These are phyloP conservation scores for Thymus quinquecostatus DNA, from an alignment of 257 asterid species.

Conservation along the genomic window DNA sequence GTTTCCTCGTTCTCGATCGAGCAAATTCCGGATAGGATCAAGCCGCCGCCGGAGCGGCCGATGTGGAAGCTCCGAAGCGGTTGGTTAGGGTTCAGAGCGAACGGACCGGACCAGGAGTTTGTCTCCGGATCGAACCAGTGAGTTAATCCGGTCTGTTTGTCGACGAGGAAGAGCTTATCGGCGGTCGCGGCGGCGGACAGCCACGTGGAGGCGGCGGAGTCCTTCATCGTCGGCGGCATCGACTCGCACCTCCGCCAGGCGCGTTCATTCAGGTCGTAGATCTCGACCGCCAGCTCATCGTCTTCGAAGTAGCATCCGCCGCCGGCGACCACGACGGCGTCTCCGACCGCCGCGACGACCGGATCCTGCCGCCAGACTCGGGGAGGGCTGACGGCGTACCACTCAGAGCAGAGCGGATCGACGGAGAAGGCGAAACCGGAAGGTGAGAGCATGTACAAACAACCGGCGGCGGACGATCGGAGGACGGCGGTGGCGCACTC, in stretches of 20 bases:
- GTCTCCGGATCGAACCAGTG: constrained; percentile 57
- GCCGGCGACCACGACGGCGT: constrained; percentile 61
- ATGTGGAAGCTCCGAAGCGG: constrained; percentile 40
- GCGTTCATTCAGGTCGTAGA: constrained; percentile 37
- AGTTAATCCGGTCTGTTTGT: constrained; percentile 53
- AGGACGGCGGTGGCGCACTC: constrained; percentile 40
- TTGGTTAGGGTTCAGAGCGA: constrained; percentile 37
- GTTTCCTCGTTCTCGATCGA: constrained; percentile 26
- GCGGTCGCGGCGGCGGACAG: constrained; percentile 50
- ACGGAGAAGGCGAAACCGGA: constrained; percentile 55
- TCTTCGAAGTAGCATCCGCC: constrained; percentile 74
- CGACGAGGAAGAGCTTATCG: constrained; percentile 50
- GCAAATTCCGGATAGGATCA: constrained; percentile 49
- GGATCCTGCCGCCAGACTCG: constrained; percentile 69
- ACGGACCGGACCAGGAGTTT: constrained; percentile 51
- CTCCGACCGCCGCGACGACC: constrained; percentile 58
- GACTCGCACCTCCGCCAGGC: constrained; percentile 59
- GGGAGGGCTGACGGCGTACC: constrained; percentile 58
- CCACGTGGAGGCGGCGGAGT: constrained; percentile 58
- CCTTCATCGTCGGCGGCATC: constrained; percentile 56
- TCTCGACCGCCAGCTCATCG: constrained; percentile 74
- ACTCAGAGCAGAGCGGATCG: constrained; percentile 52
- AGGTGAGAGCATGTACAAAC: constrained; percentile 65
- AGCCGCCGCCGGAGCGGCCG: constrained; percentile 35
- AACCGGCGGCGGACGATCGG: constrained; percentile 56